A percentile compares a stretch with the other conserved stretches of the same genome.
Evolutionary conservation across 2,329 filamentous ascomycete species (phyloP).

Genomic region (Monascus ruber): DNA sequence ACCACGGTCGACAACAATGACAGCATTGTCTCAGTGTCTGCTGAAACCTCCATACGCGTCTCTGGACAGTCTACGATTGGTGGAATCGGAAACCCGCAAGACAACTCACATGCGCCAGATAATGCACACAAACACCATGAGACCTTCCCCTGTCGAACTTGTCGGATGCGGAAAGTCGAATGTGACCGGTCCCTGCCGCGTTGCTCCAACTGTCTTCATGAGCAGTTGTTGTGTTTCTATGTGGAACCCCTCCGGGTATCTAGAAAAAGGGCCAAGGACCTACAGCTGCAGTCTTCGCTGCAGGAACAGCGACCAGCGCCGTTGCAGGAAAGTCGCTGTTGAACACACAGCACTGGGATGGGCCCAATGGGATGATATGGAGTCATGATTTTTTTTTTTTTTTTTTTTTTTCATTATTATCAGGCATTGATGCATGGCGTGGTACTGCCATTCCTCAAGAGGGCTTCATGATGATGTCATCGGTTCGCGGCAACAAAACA

Average conservation of each 20-base stretch:
- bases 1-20: conserved; percentile 2
- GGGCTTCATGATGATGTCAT: background rate
- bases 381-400: background rate
- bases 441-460: too few relatives aligned
- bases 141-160: conserved; percentile 14
- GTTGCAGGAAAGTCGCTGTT: too few relatives aligned
- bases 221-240: conserved; percentile 24
- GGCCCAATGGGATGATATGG: too few relatives aligned
- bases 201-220: conserved; percentile 19
- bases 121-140: background rate
- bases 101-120: background rate
- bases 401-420: background rate
- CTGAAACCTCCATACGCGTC: too few relatives aligned
- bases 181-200: conserved; percentile 20
- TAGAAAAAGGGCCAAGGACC: background rate
- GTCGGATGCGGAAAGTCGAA: conserved; percentile 14
- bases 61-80: too few relatives aligned
- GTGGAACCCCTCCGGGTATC: conserved; percentile 9
- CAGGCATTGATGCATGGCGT: too few relatives aligned
- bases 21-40: background rate
- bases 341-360: too few relatives aligned
- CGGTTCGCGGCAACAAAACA: too few relatives aligned
- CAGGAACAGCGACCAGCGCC: too few relatives aligned
- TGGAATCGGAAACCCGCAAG: too few relatives aligned
- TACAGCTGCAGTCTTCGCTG: background rate